Percentiles rank a stretch among this genome's conserved stretches.
Conservation (phyloP, 1,284 basidiomycete species). For the Cryptococcus sp. region DNA sequence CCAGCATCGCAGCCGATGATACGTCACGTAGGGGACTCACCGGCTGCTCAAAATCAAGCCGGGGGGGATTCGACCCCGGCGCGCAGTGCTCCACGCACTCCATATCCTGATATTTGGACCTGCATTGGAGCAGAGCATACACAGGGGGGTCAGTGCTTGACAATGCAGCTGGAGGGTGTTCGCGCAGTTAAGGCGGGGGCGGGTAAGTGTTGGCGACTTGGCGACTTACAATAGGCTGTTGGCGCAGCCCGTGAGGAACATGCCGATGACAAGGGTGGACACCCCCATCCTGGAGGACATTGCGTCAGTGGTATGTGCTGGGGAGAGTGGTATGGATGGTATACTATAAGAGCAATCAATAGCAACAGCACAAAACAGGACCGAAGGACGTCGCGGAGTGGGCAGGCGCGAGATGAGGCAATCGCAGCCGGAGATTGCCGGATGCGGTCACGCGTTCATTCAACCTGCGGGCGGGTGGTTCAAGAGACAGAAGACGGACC, state of each 20-base stretch:
- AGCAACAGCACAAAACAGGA: too few relatives aligned
- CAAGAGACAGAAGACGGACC: too few relatives aligned
- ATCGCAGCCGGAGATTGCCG: too few relatives aligned
- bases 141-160: neutral
- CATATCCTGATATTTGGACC: conserved; percentile 62
- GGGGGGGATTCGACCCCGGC: conserved; percentile 51
- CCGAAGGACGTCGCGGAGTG: too few relatives aligned
- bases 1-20: neutral
- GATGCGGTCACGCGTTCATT: too few relatives aligned
- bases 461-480: too few relatives aligned
- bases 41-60: conserved; percentile 80
- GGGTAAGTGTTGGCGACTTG: neutral
- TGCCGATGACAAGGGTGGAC: conserved; percentile 52
- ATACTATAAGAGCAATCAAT: too few relatives aligned
- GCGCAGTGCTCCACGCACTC: conserved; percentile 89
- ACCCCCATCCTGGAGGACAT: conserved; percentile 35
- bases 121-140: conserved; percentile 5
- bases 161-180: neutral
- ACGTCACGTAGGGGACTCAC: conserved; percentile 21
- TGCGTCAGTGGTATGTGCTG: neutral
- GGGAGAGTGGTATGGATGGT: neutral
- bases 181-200: neutral
- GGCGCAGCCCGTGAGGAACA: conserved; percentile 54
- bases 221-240: conserved; percentile 47
- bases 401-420: too few relatives aligned